A percentile compares a stretch with the other conserved stretches of the same genome.
phyloP scores from a whole-genome alignment of 164 flowering plant species.

The Hamamelis virginiana region DNA sequence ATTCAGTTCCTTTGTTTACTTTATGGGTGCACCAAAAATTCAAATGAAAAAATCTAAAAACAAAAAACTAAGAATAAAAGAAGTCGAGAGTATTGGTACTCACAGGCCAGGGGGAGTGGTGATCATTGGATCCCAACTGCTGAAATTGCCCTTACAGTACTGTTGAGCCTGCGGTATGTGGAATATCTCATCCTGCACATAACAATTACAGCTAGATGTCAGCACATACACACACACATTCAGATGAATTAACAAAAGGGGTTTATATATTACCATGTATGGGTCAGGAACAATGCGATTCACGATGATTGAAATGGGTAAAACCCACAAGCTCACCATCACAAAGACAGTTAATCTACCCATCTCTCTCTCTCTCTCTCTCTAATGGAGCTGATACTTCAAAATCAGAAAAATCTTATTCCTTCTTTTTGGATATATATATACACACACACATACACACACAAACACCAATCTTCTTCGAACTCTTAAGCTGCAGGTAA shows the following conservation, averaged over 20 bases:
- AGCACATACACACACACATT: neutral
- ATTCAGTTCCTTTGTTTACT: too few species aligned
- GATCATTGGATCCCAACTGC: conserved; percentile 96
- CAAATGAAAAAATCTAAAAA: neutral
- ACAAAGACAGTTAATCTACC: conserved; percentile 63
- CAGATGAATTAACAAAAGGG: neutral
- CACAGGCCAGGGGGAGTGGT: conserved; percentile 98
- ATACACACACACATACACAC: too few species aligned
- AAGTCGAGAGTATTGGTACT: conserved; percentile 13
- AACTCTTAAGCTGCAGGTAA: too few species aligned
- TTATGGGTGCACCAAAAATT: neutral
- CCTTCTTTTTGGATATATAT: too few species aligned
- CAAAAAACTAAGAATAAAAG: conserved; percentile 1
- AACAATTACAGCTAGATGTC: neutral
- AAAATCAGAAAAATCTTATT: too few species aligned
- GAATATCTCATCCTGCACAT: conserved; percentile 82
- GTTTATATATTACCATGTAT: conserved; percentile 60
- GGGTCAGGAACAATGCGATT: conserved; percentile 75
- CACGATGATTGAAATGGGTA: conserved; percentile 70
- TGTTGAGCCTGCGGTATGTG: conserved; percentile 92
- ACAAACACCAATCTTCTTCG: too few species aligned
- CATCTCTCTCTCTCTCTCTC: conserved; percentile 41
- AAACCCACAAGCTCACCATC: conserved; percentile 59
- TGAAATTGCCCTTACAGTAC: conserved; percentile 81
- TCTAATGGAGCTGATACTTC: neutral